These are phyloP conservation scores for Akanthomyces muscarius DNA, from an alignment of 2,329 filamentous ascomycete species.

Conservation along the genomic window DNA sequence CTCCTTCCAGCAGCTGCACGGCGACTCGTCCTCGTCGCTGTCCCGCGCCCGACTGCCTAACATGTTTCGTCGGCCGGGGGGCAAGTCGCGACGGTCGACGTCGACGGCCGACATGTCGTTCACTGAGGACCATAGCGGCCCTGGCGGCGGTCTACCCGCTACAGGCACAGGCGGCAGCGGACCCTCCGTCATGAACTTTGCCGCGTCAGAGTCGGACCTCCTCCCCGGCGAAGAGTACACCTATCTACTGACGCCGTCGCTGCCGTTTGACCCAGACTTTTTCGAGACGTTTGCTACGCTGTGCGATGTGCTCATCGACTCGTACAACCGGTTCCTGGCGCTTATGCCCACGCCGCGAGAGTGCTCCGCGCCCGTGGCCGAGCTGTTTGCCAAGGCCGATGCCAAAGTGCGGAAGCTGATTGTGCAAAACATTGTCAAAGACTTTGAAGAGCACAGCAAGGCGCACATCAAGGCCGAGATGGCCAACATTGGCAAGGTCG, in stretches of 20 bases:
- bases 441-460: conserved; percentile 87
- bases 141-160: conserved; percentile 29
- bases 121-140: conserved; percentile 20
- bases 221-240: conserved; percentile 83
- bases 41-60: conserved; percentile 75
- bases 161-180: conserved; percentile 32
- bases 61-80: conserved; percentile 69
- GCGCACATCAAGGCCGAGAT: conserved; percentile 75
- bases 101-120: conserved; percentile 41
- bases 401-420: conserved; percentile 82
- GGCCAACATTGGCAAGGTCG: conserved; percentile 80
- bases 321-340: conserved; percentile 73
- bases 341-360: conserved; percentile 72
- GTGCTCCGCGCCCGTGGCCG: conserved; percentile 67
- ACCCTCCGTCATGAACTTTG: conserved; percentile 52
- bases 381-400: conserved; percentile 88
- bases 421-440: conserved; percentile 78
- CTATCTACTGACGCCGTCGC: conserved; percentile 80
- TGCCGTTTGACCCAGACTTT: conserved; percentile 96
- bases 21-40: conserved; percentile 68
- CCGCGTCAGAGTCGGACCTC: conserved; percentile 59
- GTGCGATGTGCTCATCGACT: conserved; percentile 92
- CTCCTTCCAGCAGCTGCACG: conserved; percentile 82
- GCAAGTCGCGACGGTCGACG: conserved; percentile 54
- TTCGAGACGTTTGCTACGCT: conserved; percentile 94